Base-by-base conservation (phyloP, 225 moss, liverwort and hornwort species). In the Pleurozium schreberi region DNA sequence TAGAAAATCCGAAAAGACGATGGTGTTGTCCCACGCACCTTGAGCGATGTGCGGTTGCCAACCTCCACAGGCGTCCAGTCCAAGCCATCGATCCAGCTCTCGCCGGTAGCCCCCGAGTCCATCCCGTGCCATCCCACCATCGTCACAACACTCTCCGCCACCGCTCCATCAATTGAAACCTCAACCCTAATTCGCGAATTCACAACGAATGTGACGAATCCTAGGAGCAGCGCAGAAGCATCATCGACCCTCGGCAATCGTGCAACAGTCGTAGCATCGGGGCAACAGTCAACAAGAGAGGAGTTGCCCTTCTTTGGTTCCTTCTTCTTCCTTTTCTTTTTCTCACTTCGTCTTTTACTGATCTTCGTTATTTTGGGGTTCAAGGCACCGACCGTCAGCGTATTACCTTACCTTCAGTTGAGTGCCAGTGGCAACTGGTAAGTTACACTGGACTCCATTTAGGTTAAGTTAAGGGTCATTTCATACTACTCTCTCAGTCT, bases 11-110 rank as follows among this genome's bases (percentile, higher is more conserved):
- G 57, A 85, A 47, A 43, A 49, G 63, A 71, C 7, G 52, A 34
- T 9, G 7, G 16, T 18, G 64, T 20, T n/a, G 62, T 40, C 71
- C 18, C 83, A 63, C 83, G 63, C 74, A 90, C 87, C 92, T 90
- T 89, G 74, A 87, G 89, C 79, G 93, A 84, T 45, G 73, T 67
- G 63, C 89, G 92, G 67, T 79, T 89, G 90, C 92, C 92, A 85
- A 96, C 96, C 93, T 97, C 97, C 59, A 99, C 95, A n/a, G 96
- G 89, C 86, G 96, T 96, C 97, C 97, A 99, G 60, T 95, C 96
- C 63, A 97, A 90, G 59, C 95, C 96, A 92, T 96, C 98, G 59
- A 99, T 90, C 95, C 96, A 96, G 92, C 93, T 95, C 91, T 97
- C 98, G 34, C 92, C 95, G 42, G 92, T 89, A 34, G 84, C 5